Percentiles rank a stretch among this genome's conserved stretches.
phyloP scores from a whole-genome alignment of 1,284 basidiomycete species.

The Xanthoconium separans region DNA sequence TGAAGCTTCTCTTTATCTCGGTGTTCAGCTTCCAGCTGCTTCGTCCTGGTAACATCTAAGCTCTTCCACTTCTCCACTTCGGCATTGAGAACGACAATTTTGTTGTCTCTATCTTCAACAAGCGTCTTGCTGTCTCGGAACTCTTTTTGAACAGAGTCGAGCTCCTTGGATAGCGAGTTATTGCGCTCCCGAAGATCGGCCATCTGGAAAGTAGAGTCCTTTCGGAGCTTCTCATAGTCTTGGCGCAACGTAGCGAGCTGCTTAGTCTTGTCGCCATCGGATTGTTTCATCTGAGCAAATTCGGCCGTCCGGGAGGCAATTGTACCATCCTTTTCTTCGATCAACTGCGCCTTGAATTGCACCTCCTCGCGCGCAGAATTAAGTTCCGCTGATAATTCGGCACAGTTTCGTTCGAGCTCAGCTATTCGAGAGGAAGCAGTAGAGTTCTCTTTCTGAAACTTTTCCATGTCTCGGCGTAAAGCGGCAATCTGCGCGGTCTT shows the following conservation, averaged over 20 bases:
- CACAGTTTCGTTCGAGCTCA: not conserved
- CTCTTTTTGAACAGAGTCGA: not conserved
- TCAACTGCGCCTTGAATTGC: not conserved
- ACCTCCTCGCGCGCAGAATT: not conserved
- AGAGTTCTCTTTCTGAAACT: not conserved
- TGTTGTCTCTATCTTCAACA: not conserved
- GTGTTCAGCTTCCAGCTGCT: not conserved
- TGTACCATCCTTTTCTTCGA: not conserved
- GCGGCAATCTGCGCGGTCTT: not conserved
- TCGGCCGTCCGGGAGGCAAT: not conserved
- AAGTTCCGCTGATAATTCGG: not conserved
- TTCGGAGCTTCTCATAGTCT: conserved; percentile 1
- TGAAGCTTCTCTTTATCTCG: not conserved
- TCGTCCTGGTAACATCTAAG: too few species aligned
- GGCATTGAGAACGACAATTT: not conserved
- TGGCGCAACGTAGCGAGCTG: not conserved
- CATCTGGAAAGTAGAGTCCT: not conserved
- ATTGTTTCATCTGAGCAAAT: not conserved
- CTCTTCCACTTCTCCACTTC: too few species aligned
- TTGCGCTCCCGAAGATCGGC: conserved; percentile 1
- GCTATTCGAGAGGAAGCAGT: not conserved
- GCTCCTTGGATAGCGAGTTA: conserved; percentile 3
- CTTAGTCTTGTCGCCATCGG: not conserved
- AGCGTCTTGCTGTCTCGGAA: not conserved
- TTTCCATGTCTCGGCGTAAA: not conserved